These are phyloP conservation scores for Neoboletus subvelutipes DNA, from an alignment of 768 basidiomycete species.

Conservation along the genomic window DNA sequence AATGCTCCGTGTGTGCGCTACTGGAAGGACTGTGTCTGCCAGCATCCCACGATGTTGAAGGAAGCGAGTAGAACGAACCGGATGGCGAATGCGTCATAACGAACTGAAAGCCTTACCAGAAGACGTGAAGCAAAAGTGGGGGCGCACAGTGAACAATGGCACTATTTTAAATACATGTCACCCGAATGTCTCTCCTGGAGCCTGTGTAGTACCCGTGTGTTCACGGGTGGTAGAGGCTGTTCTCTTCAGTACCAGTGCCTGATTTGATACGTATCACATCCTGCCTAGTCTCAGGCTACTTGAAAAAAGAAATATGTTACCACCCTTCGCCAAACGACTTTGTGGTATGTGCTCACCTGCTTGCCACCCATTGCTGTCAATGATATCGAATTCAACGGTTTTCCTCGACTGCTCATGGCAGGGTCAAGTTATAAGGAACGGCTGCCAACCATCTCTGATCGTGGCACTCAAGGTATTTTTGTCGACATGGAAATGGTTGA, in stretches of 20 bases:
- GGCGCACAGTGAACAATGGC: neutral
- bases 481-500: neutral
- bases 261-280: neutral
- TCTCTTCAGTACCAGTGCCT: neutral
- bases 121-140: slow-evolving; percentile 1
- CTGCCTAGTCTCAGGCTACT: neutral
- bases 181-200: neutral
- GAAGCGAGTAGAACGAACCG: neutral
- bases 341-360: neutral
- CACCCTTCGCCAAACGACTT: too few relatives aligned
- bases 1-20: neutral
- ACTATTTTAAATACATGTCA: neutral
- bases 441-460: neutral
- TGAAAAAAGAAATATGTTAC: neutral
- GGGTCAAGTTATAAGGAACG: neutral
- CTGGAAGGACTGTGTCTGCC: neutral
- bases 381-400: too few relatives aligned
- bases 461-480: neutral
- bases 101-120: slow-evolving; percentile 9
- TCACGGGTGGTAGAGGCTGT: neutral
- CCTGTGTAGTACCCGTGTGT: neutral
- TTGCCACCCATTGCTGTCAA: neutral
- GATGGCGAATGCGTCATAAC: neutral
- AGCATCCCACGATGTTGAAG: neutral
- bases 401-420: neutral